Evolutionary conservation across 129 eudicot genomes (phyloP), one percentile per base, ranked within the genome.

Genomic region (carrot (Daucus carota)): DNA sequence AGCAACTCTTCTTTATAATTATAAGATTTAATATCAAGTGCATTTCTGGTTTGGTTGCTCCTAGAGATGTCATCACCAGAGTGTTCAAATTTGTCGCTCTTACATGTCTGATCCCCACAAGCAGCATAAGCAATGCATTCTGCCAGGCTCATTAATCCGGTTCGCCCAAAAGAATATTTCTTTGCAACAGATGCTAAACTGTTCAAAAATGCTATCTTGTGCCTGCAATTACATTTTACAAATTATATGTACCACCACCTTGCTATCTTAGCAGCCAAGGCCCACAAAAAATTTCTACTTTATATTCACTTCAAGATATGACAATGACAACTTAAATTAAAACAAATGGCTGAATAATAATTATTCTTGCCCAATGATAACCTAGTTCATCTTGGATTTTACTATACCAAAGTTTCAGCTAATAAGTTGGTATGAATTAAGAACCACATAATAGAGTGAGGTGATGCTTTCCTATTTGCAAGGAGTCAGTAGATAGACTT

Each of bases 91-190:
- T 75, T 87, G 79, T 73, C 28, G 50, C 75, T 75, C 73, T 32
- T 42, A 75, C 76, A 75, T 75, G 67, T 43, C 73, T 24, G 50
- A 81, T 77, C 73, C 54, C 86, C 89, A 84, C 28, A 69, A 73
- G 88, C 86, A 70, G 88, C 86, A 26, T 94, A 85, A 70, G 89
- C 80, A 65, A 95, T 87, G 74, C 97, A 89, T 81, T 88, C 86
- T 74, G 93, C 88, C 63, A 95, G 86, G 83, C 97, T 76, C 94
- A 95, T 91, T 50, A 95, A 72, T 76, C 99, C 99, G 52, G 92
- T 88, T 72, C 99, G 92, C 69, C 97, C 92, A 82, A 95, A 92
- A 40, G 99, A 86, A 54, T 80, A 63, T 16, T 42, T 83, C 76
- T 87, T 95, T 72, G 90, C 84, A 75, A 88, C 81, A 71, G 89